Conservation (phyloP, 345 rosid species). For the Populus alba region DNA sequence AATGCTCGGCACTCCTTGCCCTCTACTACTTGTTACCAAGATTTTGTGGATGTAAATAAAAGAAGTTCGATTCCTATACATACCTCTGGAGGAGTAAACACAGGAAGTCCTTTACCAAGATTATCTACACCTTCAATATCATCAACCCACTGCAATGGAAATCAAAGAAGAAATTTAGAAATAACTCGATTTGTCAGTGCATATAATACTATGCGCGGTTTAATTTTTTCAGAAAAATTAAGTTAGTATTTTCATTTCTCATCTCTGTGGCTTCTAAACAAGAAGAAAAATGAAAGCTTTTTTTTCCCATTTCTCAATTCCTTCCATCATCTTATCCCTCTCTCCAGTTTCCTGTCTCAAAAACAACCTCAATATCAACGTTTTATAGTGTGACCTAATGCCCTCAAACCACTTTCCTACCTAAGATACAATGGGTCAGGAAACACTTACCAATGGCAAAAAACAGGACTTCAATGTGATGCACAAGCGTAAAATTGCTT, state of each 20-base stretch:
- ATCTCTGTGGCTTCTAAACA: background rate
- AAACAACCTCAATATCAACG: background rate
- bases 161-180: background rate
- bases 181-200: background rate
- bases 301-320: background rate
- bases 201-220: background rate
- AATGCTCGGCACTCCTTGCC: too few relatives aligned
- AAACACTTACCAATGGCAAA: background rate
- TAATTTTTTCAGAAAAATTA: too few relatives aligned
- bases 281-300: background rate
- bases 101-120: slow-evolving; percentile 69
- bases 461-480: background rate
- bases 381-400: background rate
- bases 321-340: background rate
- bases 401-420: background rate
- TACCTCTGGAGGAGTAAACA: slow-evolving; percentile 79
- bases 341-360: background rate
- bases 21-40: too few relatives aligned
- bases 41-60: background rate
- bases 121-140: slow-evolving; percentile 76
- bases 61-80: background rate
- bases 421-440: background rate
- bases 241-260: too few relatives aligned
- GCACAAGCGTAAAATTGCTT: background rate
- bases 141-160: slow-evolving; percentile 65